phyloP scores from a whole-genome alignment of 1,139 yeast species.

The Petasospora rhodanensis region DNA sequence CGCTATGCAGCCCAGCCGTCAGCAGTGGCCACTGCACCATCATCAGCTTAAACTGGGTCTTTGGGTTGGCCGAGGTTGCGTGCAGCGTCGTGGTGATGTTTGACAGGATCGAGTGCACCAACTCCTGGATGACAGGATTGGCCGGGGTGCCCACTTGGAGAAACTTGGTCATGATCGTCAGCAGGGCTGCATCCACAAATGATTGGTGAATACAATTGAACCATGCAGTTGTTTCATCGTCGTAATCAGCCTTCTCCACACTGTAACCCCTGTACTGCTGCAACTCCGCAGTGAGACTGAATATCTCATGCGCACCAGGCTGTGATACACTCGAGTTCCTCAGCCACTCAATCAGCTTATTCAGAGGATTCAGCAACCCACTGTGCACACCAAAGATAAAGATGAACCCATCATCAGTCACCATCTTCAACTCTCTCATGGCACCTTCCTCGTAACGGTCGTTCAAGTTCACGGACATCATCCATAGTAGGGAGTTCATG shows the following conservation, averaged over 20 bases:
- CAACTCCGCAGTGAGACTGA: conserved; percentile 3
- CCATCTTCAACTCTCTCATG: conserved; percentile 10
- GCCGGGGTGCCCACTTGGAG: conserved; percentile 36
- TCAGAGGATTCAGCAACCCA: conserved; percentile 11
- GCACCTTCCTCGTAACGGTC: conserved; percentile 8
- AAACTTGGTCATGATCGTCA: conserved; percentile 42
- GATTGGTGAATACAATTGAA: conserved; percentile 58
- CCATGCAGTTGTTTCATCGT: conserved; percentile 34
- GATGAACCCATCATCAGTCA: conserved; percentile 18
- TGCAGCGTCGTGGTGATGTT: background rate
- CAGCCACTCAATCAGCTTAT: conserved; percentile 11
- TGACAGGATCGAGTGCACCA: conserved; percentile 31
- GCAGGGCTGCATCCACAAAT: conserved; percentile 42
- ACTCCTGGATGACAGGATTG: conserved; percentile 46
- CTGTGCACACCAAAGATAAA: conserved; percentile 17
- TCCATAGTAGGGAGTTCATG: conserved; percentile 1
- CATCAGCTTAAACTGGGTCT: conserved; percentile 27
- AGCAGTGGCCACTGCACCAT: conserved; percentile 24
- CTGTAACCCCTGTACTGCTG: conserved; percentile 5
- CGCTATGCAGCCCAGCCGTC: conserved; percentile 30
- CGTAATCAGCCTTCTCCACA: background rate
- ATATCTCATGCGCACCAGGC: conserved; percentile 3
- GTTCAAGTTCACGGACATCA: conserved; percentile 7
- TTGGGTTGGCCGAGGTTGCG: no score
- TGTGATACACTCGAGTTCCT: conserved; percentile 1